phyloP scores from a whole-genome alignment of 768 basidiomycete genomes.

The Lentinula aciculospora region DNA sequence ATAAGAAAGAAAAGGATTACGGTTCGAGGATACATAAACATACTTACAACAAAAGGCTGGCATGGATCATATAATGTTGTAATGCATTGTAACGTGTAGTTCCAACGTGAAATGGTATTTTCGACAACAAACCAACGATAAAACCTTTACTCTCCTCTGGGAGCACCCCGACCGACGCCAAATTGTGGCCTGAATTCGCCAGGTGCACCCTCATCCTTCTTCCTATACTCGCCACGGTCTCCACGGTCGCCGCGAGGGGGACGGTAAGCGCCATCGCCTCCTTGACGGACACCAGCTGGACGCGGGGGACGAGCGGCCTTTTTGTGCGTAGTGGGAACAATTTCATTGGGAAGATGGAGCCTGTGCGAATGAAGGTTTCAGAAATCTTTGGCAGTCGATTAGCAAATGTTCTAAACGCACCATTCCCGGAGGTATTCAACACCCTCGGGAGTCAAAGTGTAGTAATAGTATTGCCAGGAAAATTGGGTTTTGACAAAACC shows the following conservation, averaged over 20 bases:
- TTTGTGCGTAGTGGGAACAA: conserved; percentile 97
- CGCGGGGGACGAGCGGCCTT: conserved; percentile 87
- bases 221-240: conserved; percentile 88
- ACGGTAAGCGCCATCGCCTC: conserved; percentile 80
- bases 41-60: neutral
- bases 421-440: conserved; percentile 96
- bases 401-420: conserved; percentile 24
- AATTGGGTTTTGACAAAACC: conserved; percentile 99
- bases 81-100: neutral
- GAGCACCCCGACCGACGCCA: conserved; percentile 82
- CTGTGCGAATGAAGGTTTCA: conserved; percentile 27
- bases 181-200: conserved; percentile 89
- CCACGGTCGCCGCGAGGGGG: conserved; percentile 85
- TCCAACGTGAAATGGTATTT: neutral
- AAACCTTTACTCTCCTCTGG: conserved; percentile 58
- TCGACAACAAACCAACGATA: neutral
- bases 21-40: neutral
- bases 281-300: conserved; percentile 68
- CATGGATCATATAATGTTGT: neutral
- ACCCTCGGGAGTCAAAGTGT: conserved; percentile 93
- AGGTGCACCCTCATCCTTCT: conserved; percentile 85
- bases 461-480: conserved; percentile 99
- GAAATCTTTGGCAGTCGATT: neutral
- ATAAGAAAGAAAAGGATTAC: neutral
- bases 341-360: conserved; percentile 92